Conservation (phyloP, 2,329 filamentous ascomycete species). For the Alternaria angustiovoidea region DNA sequence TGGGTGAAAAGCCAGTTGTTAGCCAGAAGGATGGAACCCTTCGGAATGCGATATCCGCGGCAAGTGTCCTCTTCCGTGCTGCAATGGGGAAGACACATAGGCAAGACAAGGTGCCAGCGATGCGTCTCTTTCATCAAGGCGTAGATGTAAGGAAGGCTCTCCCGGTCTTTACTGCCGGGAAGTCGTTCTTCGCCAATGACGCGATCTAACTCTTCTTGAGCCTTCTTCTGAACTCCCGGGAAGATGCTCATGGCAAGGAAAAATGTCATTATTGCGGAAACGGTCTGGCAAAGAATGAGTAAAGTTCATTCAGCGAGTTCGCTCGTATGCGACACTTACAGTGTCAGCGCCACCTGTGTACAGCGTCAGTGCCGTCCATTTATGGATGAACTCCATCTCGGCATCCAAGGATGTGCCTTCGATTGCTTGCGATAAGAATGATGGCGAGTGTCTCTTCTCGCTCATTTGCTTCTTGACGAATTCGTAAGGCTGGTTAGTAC, state of each 20-base stretch:
- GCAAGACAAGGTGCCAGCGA: slow-evolving; percentile 45
- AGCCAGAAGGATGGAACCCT: slow-evolving; percentile 47
- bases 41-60: slow-evolving; percentile 53
- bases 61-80: slow-evolving; percentile 47
- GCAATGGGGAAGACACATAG: slow-evolving; percentile 45
- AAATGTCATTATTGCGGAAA: slow-evolving; percentile 54
- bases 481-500: slow-evolving; percentile 52
- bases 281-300: slow-evolving; percentile 39
- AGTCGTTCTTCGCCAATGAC: slow-evolving; percentile 57
- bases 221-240: slow-evolving; percentile 57
- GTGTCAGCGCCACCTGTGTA: slow-evolving; percentile 55
- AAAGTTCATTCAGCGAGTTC: background rate
- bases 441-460: slow-evolving; percentile 39
- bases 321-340: slow-evolving; percentile 24
- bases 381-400: slow-evolving; percentile 47
- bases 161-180: slow-evolving; percentile 58
- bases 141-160: slow-evolving; percentile 50
- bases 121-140: slow-evolving; percentile 54
- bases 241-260: slow-evolving; percentile 63
- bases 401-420: slow-evolving; percentile 37
- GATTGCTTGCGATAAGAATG: slow-evolving; percentile 53
- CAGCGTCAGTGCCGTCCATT: slow-evolving; percentile 56
- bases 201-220: slow-evolving; percentile 57
- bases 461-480: slow-evolving; percentile 55
- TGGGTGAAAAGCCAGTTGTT: slow-evolving; percentile 55